These are phyloP conservation scores for Liriodendron chinense DNA, from an alignment of 164 flowering plant genomes.

Conservation along the genomic window DNA sequence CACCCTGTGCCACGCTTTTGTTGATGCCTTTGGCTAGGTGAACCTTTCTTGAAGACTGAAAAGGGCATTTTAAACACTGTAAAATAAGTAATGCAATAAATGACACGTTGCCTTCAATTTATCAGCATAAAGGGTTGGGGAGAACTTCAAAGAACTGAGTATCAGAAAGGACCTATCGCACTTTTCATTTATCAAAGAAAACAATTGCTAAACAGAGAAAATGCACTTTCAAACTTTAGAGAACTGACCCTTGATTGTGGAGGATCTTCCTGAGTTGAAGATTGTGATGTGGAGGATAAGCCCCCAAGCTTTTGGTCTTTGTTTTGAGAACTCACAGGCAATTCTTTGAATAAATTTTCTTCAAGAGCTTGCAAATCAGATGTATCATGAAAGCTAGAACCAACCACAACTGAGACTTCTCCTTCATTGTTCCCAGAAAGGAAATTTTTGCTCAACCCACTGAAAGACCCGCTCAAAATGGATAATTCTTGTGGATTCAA, in stretches of 20 bases:
- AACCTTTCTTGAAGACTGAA: constrained; percentile 43
- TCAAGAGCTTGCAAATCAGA: constrained; percentile 21
- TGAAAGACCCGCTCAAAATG: constrained; percentile 49
- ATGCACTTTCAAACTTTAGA: no score
- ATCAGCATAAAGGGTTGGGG: background rate
- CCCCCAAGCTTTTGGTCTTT: constrained; percentile 16
- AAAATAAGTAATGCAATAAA: background rate
- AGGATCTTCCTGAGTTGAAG: constrained; percentile 23
- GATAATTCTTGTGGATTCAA: constrained; percentile 71
- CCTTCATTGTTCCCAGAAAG: constrained; percentile 45
- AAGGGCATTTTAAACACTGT: constrained; percentile 6
- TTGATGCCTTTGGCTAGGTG: constrained; percentile 29
- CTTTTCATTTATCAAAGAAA: background rate
- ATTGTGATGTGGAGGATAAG: constrained; percentile 14
- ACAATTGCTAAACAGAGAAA: background rate
- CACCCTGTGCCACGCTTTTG: constrained; percentile 36
- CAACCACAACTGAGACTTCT: constrained; percentile 13
- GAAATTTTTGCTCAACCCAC: constrained; percentile 22
- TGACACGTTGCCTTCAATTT: background rate
- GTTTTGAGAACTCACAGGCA: constrained; percentile 18
- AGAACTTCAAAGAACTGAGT: background rate
- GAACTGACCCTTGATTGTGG: constrained; percentile 35
- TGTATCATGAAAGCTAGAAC: constrained; percentile 16
- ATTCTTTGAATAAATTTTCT: constrained; percentile 29
- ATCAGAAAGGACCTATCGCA: background rate